Base-by-base conservation (phyloP, 2,329 filamentous ascomycete species). In the Colletotrichum lupini region DNA sequence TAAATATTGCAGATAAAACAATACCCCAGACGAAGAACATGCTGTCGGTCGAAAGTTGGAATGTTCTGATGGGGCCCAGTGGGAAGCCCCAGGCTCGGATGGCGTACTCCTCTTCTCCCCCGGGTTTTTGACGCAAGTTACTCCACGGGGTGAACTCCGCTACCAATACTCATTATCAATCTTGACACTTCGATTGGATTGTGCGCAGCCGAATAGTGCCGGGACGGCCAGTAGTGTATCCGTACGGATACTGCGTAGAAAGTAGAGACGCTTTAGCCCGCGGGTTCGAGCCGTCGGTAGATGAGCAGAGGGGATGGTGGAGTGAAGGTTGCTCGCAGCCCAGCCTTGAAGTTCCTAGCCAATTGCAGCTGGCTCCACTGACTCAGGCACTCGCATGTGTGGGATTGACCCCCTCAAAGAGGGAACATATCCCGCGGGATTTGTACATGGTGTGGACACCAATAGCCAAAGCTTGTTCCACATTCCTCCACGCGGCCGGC, bases 351-450 rank as follows among this genome's bases (percentile, higher is more conserved):
- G 2, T 6, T 8, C 42, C 28, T 42, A 42, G 26, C 5, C 60
- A 49, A 49, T n/a, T 24, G 7, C 16, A 30, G 60, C 14, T n/a
- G 24, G 0, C 52, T 58, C 22, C 35, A 46, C 53, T 42, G 63
- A 58, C 35, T 67, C 64, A 46, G 53, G 16, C n/a, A 61, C 66
- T 63, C 46, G 57, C 66, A 46, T 42, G 53, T 7, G 49, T 42
- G 66, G 66, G 22, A 24, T 19, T 62, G 14, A 52, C 11, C 55
- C 37, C 4, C 66, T 32, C 1, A n/a, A 56, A 55, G 5, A 7
- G 32, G 66, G 14, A 63, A 46, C 2, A 14, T 42, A 56, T 22
- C 1, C 66, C 66, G 58, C 66, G 66, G 66, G 24, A 22, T 26
- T 24, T 16, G 4, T 16, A 7, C 7, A 26, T 26, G 19, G n/a